Conservation (phyloP, 805 yeast genomes). For the Hermanozyma aechmeae region DNA sequence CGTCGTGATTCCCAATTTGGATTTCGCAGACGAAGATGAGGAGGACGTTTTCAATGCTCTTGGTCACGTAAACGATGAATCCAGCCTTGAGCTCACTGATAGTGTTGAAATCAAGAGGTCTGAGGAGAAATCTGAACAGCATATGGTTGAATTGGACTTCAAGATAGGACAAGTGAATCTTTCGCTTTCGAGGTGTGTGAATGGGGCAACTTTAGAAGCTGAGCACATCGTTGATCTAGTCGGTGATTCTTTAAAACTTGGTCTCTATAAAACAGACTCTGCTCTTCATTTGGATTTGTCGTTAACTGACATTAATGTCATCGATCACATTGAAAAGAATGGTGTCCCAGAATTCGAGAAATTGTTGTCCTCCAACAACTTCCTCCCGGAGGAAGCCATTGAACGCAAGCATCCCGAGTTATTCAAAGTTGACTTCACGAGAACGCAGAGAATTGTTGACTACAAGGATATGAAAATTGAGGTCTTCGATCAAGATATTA, state of each 20-base stretch:
- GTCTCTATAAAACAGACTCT: slow-evolving; percentile 47
- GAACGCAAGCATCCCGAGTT: slow-evolving; percentile 29
- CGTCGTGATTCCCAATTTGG: slow-evolving; percentile 49
- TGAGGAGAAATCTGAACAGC: slow-evolving; percentile 33
- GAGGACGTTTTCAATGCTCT: slow-evolving; percentile 27
- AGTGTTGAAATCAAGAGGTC: slow-evolving; percentile 11
- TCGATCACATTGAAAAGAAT: slow-evolving; percentile 64
- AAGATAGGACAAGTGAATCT: slow-evolving; percentile 55
- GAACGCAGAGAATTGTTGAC: slow-evolving; percentile 52
- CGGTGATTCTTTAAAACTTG: slow-evolving; percentile 54
- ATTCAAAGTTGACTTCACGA: slow-evolving; percentile 48
- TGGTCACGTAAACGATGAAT: slow-evolving; percentile 7
- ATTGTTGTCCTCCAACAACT: slow-evolving; percentile 57
- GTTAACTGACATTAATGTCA: slow-evolving; percentile 57
- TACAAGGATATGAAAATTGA: slow-evolving; percentile 47
- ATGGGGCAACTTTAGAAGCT: slow-evolving; percentile 49
- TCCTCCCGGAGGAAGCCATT: slow-evolving; percentile 24
- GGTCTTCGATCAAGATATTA: slow-evolving; percentile 69
- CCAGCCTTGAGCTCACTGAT: slow-evolving; percentile 1
- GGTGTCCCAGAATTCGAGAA: slow-evolving; percentile 57
- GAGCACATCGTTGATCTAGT: slow-evolving; percentile 64
- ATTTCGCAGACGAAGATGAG: slow-evolving; percentile 22
- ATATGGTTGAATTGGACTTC: slow-evolving; percentile 62
- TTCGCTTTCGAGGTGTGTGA: slow-evolving; percentile 58
- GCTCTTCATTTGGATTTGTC: slow-evolving; percentile 59